Base-by-base conservation (phyloP, 495 filamentous ascomycete genomes). In the Acidomyces sp. region DNA sequence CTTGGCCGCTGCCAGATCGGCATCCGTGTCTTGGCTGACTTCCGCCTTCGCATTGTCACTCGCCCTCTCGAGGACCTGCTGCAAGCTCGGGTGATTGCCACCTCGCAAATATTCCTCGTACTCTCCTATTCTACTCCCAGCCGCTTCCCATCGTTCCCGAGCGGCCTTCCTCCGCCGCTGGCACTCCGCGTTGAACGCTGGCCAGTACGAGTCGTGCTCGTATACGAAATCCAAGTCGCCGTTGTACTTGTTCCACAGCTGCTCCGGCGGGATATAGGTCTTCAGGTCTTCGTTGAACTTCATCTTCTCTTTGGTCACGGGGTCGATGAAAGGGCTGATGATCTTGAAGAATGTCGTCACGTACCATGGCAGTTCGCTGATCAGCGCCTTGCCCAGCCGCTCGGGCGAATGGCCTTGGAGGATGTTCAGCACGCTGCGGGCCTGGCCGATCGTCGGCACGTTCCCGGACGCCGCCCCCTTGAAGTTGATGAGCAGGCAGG, bases 391-490 rank as follows among this genome's bases (percentile, higher is more conserved):
- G 12, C 90, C 90, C n/a, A 97, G 60, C 40, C 90, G 66, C 63
- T 97, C 90, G 0, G 90, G 90, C 55, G 93, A 94, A 55, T 97
- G 87, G 36, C 78, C 82, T 58, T 97, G 90, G 33, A 97, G 65
- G 51, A 97, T 94, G 57, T 74, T 68, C 32, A 97, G 64, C 4
- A 81, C 76, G 63, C 87, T 74, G 45, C 78, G 76, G 3, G 79
- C 87, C 59, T 82, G 79, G 6, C 67, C 72, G 37, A 93, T 65
- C 16, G 71, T 72, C 0, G 86, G 84, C 37, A 77, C 76, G 23
- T 83, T 86, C 37, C 85, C 82, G 31, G 72, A 72, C 40, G 77
- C 76, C 17, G 70, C 75, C 52, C 84, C 77, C 54, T 80, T 83
- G 65, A 88, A 94, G 65, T 93, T 83, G 53, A 95, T 82, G 37